These are phyloP conservation scores for Phytophthora podocarpi DNA, from an alignment of 352 stramenopile species.

Conservation along the genomic window DNA sequence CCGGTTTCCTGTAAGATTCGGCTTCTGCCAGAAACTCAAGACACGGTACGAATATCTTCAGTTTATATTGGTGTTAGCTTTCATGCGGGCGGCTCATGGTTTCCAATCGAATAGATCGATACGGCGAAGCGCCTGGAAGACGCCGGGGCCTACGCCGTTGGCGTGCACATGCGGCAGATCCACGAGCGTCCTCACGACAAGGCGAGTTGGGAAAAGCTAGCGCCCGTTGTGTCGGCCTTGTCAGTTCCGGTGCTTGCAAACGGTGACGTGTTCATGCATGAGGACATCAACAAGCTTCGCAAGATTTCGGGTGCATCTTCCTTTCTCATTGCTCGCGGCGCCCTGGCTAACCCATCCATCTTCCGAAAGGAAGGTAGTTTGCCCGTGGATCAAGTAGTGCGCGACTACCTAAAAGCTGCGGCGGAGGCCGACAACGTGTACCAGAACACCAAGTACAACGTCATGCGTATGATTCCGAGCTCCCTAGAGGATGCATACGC, in stretches of 20 bases:
- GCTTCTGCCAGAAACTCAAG: constrained; percentile 62
- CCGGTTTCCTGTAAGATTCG: constrained; percentile 91
- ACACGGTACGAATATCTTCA: constrained; percentile 50
- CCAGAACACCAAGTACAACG: constrained; percentile 92
- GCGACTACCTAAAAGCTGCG: constrained; percentile 72
- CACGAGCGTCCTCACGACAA: constrained; percentile 72
- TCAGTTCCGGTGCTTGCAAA: constrained; percentile 88
- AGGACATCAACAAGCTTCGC: constrained; percentile 69
- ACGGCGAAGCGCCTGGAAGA: constrained; percentile 66
- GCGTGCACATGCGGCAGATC: constrained; percentile 68
- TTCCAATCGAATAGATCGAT: constrained; percentile 52
- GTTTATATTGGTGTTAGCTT: not conserved
- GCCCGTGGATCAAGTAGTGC: constrained; percentile 61
- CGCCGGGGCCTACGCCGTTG: constrained; percentile 69
- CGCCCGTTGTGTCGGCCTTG: constrained; percentile 70
- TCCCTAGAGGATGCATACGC: constrained; percentile 55
- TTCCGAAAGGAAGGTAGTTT: constrained; percentile 76
- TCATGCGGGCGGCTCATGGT: not conserved
- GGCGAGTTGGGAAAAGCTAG: constrained; percentile 75
- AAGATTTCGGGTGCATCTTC: constrained; percentile 67
- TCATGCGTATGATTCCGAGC: constrained; percentile 81
- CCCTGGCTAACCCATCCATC: constrained; percentile 83
- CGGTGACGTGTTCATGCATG: constrained; percentile 85
- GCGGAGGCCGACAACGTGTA: constrained; percentile 89
- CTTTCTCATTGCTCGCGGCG: constrained; percentile 86